phyloP scores from a whole-genome alignment of 1,284 basidiomycete genomes.

The Puccinia horiana region DNA sequence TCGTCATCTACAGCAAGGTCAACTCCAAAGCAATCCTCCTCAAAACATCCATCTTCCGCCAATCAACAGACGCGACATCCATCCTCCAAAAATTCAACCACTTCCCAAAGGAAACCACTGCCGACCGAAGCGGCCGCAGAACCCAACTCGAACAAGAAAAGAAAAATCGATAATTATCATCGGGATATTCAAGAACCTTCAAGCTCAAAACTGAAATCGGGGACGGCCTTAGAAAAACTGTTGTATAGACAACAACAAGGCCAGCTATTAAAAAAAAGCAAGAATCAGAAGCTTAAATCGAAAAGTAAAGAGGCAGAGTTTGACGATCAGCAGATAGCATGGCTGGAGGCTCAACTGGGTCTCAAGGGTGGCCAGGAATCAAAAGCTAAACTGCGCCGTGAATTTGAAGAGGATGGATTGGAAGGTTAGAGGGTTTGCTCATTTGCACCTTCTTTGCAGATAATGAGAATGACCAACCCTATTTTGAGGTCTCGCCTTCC shows the following conservation, averaged over 20 bases:
- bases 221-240: slow-evolving; percentile 27
- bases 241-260: slow-evolving; percentile 26
- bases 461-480: neutral
- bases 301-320: slow-evolving; percentile 33
- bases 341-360: slow-evolving; percentile 48
- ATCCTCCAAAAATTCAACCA: neutral
- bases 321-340: slow-evolving; percentile 47
- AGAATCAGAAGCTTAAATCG: slow-evolving; percentile 8
- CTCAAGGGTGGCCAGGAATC: slow-evolving; percentile 22
- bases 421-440: slow-evolving; percentile 23
- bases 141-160: slow-evolving; percentile 4
- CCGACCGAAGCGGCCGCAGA: neutral
- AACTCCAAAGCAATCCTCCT: neutral
- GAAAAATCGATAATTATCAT: neutral
- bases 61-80: neutral
- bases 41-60: neutral
- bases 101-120: neutral
- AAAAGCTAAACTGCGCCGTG: slow-evolving; percentile 40
- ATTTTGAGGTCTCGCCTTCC: neutral
- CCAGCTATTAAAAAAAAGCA: neutral
- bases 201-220: slow-evolving; percentile 16
- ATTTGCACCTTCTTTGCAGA: neutral
- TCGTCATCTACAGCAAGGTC: neutral
- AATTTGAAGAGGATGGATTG: slow-evolving; percentile 48
- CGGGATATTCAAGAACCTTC: neutral